Base-by-base conservation (phyloP, 805 yeast species). In the Monosporozyma aerobia region DNA sequence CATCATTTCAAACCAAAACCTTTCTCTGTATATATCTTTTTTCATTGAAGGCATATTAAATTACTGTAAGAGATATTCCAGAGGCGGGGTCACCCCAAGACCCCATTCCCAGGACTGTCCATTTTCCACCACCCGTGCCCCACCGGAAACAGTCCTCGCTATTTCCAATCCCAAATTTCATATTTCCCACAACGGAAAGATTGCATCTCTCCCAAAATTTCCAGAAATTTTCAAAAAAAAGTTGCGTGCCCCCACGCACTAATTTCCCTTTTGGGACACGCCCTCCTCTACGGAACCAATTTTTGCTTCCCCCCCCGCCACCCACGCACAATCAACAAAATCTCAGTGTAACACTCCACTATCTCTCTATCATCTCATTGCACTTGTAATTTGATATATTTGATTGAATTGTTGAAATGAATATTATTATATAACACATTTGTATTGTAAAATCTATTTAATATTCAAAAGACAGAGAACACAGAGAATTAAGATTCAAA, bases 401-500 rank as follows among this genome's bases (percentile, higher is more conserved):
- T 32, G 35, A 19, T 40, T 40, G n/a, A 40, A 40, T 19, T n/a
- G 44, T 40, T 40, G 25, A 22, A 40, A 16, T 40, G 19, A 13
- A 35, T 33, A 9, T 35, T n/a, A 35, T 13, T 33, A 35, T 35
- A 35, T 35, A 32, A 32, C 14, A 11, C 11, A 32, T 35, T 14
- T 35, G 39, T 35, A 35, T 35, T 35, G 39, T 35, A n/a, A 35
- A 35, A 14, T 35, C n/a, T 14, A 14, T 35, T 14, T 27, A 14
- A 35, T 35, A 32, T 35, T 35, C 39, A 43, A 43, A 10, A 43
- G 23, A 43, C n/a, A 13, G 19, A 43, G 30, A 19, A 43, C 45
- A 22, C 29, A 60, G 59, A 51, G 56, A 53, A 54, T 59, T 68
- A 65, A 64, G 68, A 65, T 63, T 61, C 69, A 63, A 61, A 72